Conservation (phyloP, 495 filamentous ascomycete genomes). For the Xylaria curta region DNA sequence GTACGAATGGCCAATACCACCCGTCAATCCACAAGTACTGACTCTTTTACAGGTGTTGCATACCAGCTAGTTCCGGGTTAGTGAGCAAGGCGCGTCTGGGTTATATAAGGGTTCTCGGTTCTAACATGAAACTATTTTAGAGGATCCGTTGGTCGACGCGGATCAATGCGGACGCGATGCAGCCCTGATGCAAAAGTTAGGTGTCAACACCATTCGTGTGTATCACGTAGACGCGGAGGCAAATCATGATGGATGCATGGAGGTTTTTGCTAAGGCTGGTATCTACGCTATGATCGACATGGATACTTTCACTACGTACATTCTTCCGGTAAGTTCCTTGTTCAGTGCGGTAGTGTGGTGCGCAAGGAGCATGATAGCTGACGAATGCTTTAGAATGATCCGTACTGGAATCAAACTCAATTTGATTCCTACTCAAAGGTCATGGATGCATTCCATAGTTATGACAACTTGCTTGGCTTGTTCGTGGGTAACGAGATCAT, state of each 20-base stretch:
- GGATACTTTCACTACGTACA: conserved; percentile 82
- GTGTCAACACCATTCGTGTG: conserved; percentile 84
- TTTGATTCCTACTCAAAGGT: conserved; percentile 70
- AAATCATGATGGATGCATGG: conserved; percentile 78
- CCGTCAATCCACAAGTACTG: conserved; percentile 16
- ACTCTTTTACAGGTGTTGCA: conserved; percentile 65
- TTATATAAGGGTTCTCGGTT: neutral
- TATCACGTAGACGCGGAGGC: conserved; percentile 79
- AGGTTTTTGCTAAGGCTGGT: conserved; percentile 68
- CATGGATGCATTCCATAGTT: conserved; percentile 79
- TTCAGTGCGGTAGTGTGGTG: conserved; percentile 28
- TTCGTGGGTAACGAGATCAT: conserved; percentile 91
- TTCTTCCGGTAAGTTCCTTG: conserved; percentile 65
- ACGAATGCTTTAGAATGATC: conserved; percentile 48
- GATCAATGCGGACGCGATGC: conserved; percentile 82
- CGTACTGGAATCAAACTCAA: conserved; percentile 74
- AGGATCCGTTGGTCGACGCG: conserved; percentile 77
- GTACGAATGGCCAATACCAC: conserved; percentile 46
- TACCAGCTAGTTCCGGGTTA: conserved; percentile 61
- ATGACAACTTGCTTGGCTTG: conserved; percentile 80
- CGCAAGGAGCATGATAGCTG: conserved; percentile 26
- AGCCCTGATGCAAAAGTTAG: conserved; percentile 76
- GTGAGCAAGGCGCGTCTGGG: conserved; percentile 14
- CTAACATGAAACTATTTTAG: conserved; percentile 25
- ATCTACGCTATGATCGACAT: conserved; percentile 86